Percentiles rank a stretch among this genome's conserved stretches.
Conservation (phyloP, 176 grass and related monocot species). For the Oryza rufipogon region DNA sequence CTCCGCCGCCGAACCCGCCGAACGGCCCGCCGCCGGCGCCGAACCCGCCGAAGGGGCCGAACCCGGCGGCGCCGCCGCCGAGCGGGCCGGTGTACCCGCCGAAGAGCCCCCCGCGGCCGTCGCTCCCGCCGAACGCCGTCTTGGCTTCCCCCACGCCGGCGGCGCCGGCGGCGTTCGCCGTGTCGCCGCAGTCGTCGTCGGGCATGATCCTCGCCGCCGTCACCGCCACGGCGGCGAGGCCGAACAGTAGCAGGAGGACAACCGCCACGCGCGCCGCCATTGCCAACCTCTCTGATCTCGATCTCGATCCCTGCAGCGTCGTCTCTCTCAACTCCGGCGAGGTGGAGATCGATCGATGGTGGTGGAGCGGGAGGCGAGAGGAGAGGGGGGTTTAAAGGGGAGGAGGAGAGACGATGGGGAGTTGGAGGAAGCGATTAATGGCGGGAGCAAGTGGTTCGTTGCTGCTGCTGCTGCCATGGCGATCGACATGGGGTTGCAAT, state of each 20-base stretch:
- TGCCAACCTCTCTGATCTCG: neutral
- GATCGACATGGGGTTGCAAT: conserved; percentile 14
- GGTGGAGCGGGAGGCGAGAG: neutral
- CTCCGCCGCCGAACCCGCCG: conserved; percentile 42
- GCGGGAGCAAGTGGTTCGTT: conserved; percentile 9
- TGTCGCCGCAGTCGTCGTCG: conserved; percentile 25
- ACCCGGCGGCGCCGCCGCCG: conserved; percentile 29
- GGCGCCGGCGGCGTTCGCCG: neutral
- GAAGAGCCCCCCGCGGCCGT: conserved; percentile 34
- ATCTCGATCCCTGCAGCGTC: too few relatives aligned
- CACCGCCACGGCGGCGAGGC: conserved; percentile 27
- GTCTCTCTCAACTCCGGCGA: neutral
- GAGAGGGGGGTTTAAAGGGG: conserved; percentile 37
- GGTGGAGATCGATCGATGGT: neutral
- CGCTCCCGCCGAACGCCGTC: conserved; percentile 33
- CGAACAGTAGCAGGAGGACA: conserved; percentile 36
- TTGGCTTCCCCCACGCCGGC: conserved; percentile 35
- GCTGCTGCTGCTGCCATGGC: neutral
- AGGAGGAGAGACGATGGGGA: neutral
- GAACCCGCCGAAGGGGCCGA: conserved; percentile 36
- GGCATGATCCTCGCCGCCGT: conserved; percentile 17
- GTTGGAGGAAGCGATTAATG: conserved; percentile 13
- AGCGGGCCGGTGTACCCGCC: conserved; percentile 50
- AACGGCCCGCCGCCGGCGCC: conserved; percentile 39
- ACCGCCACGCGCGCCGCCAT: conserved; percentile 37